Base-by-base conservation (phyloP, 441 rosid species). In the Pelargonium fulgidum region DNA sequence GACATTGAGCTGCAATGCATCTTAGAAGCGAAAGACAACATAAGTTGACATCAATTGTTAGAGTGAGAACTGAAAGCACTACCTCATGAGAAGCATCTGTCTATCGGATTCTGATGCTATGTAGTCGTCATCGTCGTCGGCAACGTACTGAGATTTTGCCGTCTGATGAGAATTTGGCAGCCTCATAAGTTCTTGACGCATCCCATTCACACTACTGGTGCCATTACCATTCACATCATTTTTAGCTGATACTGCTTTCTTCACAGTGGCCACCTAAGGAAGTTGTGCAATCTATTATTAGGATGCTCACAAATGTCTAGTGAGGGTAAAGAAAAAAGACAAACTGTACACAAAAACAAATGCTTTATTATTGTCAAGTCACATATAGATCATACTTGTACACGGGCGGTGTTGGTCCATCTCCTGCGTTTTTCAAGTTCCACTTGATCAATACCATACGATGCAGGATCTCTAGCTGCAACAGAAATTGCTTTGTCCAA, bases 31-130 rank as follows among this genome's bases (percentile, higher is more conserved):
- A 33, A 33, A 33, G 39, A 33, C 39, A 29, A 29, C 36, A 26
- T 3, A 26, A 26, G 33, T 26, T 0, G 33, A 26, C 33, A 26
- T 26, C 33, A 26, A n/a, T n/a, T n/a, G n/a, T n/a, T n/a, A n/a
- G 39, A 33, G 39, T 33, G 39, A 33, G 39, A 33, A 29, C 20
- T 14, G 14, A 54, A 75, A 65, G 62, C 68, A 44, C 11, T 90
- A 94, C 99, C 79, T 94, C 62, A 94, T 92, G 72, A 94, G 88
- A 77, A 94, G 96, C 87, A 86, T 29, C 62, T 94, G 98, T 76
- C 96, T 85, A 80, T 94, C 99, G 73, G 99, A 94, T 80, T 92
- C 98, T n/a, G 98, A 94, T 71, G 85, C 78, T 79, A 94, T 88
- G 71, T 87, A 89, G 78, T 87, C 85, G 29, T 90, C 94, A 42